Conservation (phyloP, 768 basidiomycete genomes). For the Boletus reticuloceps region DNA sequence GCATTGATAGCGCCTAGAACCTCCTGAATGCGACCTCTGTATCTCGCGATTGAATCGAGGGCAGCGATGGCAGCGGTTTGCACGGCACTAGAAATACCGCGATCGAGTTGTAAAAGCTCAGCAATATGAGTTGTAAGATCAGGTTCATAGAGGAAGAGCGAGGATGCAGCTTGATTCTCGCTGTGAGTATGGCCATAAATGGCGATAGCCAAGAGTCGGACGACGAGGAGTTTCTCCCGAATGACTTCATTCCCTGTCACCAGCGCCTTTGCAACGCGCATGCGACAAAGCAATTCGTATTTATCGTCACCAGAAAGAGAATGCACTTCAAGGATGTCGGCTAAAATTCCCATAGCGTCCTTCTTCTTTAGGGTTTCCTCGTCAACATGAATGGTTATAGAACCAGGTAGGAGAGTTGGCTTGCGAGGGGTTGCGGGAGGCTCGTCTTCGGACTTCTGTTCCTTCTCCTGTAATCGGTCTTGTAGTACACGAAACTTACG, state of each 20-base stretch:
- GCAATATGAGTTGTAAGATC: slow-evolving; percentile 87
- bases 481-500: slow-evolving; percentile 81
- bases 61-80: slow-evolving; percentile 85
- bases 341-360: slow-evolving; percentile 72
- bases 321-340: slow-evolving; percentile 65
- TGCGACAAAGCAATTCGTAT: slow-evolving; percentile 84
- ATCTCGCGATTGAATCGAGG: slow-evolving; percentile 87
- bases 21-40: slow-evolving; percentile 80
- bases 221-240: slow-evolving; percentile 75
- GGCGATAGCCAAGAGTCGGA: slow-evolving; percentile 84
- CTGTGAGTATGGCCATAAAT: slow-evolving; percentile 86
- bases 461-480: slow-evolving; percentile 53
- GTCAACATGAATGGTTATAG: slow-evolving; percentile 61
- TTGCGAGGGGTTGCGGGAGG: slow-evolving; percentile 51
- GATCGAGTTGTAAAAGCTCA: slow-evolving; percentile 82
- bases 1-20: slow-evolving; percentile 90
- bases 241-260: slow-evolving; percentile 54
- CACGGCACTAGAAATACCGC: slow-evolving; percentile 63
- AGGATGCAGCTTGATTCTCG: slow-evolving; percentile 74
- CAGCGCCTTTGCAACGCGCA: slow-evolving; percentile 75
- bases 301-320: slow-evolving; percentile 77
- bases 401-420: slow-evolving; percentile 39
- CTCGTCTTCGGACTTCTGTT: slow-evolving; percentile 47
- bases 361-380: slow-evolving; percentile 58
- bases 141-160: slow-evolving; percentile 92